phyloP scores from a whole-genome alignment of 73 alveolate species.

The Paraurostyla sp. region DNA sequence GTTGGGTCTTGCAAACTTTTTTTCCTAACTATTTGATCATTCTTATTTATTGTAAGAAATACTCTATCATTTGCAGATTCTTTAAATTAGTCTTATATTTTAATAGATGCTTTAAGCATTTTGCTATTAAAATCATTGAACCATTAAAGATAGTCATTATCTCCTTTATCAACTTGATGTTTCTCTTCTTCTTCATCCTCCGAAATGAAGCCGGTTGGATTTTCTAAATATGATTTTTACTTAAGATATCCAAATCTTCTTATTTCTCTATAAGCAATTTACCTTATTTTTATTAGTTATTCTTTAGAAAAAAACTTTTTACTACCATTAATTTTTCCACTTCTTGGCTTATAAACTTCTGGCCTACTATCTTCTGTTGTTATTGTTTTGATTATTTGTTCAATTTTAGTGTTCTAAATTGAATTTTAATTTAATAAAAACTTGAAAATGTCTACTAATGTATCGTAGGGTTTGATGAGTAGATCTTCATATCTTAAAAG shows the following conservation, averaged over 20 bases:
- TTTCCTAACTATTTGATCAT: slow-evolving; percentile 24
- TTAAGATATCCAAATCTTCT: background rate
- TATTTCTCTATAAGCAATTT: background rate
- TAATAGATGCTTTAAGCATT: slow-evolving; percentile 2
- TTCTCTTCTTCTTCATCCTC: slow-evolving; percentile 46
- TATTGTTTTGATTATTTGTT: background rate
- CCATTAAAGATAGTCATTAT: background rate
- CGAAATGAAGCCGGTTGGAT: slow-evolving; percentile 11
- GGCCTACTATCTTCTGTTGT: slow-evolving; percentile 32
- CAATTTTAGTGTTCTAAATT: slow-evolving; percentile 58
- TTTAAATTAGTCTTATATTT: background rate
- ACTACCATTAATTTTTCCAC: slow-evolving; percentile 63
- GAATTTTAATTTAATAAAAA: slow-evolving; percentile 48
- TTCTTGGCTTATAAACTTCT: slow-evolving; percentile 76
- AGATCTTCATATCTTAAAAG: slow-evolving; percentile 74
- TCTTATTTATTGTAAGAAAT: background rate
- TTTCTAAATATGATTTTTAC: background rate
- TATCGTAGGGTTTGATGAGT: slow-evolving; percentile 47
- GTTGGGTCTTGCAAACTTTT: slow-evolving; percentile 51
- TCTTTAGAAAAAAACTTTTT: background rate
- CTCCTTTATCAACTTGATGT: background rate
- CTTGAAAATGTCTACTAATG: slow-evolving; percentile 54
- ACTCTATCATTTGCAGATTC: background rate
- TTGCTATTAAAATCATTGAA: background rate
- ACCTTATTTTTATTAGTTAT: background rate